These are phyloP conservation scores for Fraxinus baroniana DNA, from an alignment of 305 asterid genomes.

Conservation along the genomic window DNA sequence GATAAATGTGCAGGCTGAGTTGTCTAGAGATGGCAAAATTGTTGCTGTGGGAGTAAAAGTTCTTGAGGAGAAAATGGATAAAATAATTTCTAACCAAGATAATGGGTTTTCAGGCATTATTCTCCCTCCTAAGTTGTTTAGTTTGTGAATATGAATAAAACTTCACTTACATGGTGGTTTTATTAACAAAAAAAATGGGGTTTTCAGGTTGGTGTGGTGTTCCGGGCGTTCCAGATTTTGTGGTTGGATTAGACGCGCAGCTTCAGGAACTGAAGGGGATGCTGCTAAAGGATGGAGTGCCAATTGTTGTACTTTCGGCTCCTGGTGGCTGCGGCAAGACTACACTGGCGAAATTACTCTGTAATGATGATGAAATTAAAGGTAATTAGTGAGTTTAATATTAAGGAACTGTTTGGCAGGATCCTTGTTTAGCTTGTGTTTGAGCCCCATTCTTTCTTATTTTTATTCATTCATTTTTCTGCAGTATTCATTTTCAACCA, in stretches of 20 bases:
- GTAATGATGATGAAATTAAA: constrained; percentile 29
- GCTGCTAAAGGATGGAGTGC: constrained; percentile 18
- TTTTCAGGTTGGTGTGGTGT: constrained; percentile 21
- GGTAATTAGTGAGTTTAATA: constrained; percentile 19
- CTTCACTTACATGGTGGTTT: background rate
- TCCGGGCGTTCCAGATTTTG: constrained; percentile 24
- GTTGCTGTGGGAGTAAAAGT: constrained; percentile 10
- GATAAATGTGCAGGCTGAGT: constrained; percentile 17
- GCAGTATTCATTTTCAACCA: too few relatives aligned
- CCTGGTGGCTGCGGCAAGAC: constrained; percentile 45
- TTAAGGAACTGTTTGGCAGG: background rate
- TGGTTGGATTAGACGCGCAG: constrained; percentile 32
- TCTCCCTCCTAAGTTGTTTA: background rate
- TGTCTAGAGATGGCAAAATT: constrained; percentile 17
- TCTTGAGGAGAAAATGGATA: constrained; percentile 3
- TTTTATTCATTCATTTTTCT: too few relatives aligned
- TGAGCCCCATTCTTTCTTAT: too few relatives aligned
- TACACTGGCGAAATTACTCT: constrained; percentile 30
- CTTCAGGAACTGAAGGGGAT: constrained; percentile 25
- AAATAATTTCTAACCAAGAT: background rate
- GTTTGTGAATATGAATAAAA: background rate
- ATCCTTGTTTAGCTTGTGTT: background rate
- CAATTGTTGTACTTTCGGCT: constrained; percentile 36
- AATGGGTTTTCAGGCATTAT: background rate
- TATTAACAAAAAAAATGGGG: background rate